Conservation (phyloP, 108 stramenopile genomes). For the Nitzschia inconspicua region DNA sequence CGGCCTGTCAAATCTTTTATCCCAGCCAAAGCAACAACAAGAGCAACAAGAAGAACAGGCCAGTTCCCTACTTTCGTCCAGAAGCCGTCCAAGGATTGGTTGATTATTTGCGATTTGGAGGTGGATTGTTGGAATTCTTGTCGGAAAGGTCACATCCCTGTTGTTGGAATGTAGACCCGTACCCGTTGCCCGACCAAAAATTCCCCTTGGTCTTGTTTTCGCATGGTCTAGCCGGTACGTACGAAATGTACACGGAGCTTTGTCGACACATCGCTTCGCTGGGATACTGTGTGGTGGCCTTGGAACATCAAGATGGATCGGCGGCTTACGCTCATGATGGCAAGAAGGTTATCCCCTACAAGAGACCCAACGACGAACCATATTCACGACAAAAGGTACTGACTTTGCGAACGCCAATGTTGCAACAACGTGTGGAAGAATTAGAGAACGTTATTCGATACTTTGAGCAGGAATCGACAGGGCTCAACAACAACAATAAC, state of each 20-base stretch:
- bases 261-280: constrained; percentile 34
- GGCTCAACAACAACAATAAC: background rate
- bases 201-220: constrained; percentile 47
- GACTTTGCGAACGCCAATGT: constrained; percentile 22
- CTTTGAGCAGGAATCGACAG: background rate
- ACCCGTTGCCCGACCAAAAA: background rate
- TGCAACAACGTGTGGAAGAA: constrained; percentile 27
- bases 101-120: constrained; percentile 13
- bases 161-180: constrained; percentile 1
- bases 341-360: constrained; percentile 19
- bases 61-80: constrained; percentile 27
- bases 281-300: constrained; percentile 33
- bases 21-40: background rate
- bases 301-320: constrained; percentile 47
- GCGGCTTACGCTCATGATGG: constrained; percentile 13
- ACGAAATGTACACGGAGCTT: constrained; percentile 38
- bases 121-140: constrained; percentile 15
- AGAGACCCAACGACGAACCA: constrained; percentile 14
- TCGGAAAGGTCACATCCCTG: constrained; percentile 25
- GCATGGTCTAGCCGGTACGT: constrained; percentile 47
- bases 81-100: constrained; percentile 33
- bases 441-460: background rate
- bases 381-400: constrained; percentile 35
- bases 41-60: background rate
- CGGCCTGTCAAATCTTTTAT: constrained; percentile 25